These are phyloP conservation scores for Vishniacozyma victoriae DNA, from an alignment of 768 basidiomycete species.

Conservation along the genomic window DNA sequence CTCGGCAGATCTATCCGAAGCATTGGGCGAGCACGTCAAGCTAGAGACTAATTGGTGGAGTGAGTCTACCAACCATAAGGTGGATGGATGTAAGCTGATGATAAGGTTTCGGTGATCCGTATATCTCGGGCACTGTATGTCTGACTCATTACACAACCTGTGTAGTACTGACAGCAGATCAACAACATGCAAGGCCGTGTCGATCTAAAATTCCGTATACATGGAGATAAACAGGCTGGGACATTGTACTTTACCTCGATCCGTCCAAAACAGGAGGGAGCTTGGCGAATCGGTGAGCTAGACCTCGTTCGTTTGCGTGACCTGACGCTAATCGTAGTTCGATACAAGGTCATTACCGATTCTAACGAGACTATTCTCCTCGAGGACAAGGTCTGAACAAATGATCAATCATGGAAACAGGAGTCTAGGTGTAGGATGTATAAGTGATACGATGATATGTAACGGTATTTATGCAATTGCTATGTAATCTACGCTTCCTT, in stretches of 20 bases:
- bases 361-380: constrained; percentile 32
- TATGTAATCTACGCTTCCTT: too few relatives aligned
- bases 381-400: constrained; percentile 24
- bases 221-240: constrained; percentile 33
- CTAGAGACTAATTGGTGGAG: constrained; percentile 39
- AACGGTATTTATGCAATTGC: too few relatives aligned
- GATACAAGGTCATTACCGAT: constrained; percentile 45
- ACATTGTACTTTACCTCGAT: constrained; percentile 47
- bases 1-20: constrained; percentile 25
- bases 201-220: constrained; percentile 41
- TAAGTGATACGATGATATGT: too few relatives aligned
- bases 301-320: neutral
- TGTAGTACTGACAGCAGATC: constrained; percentile 12
- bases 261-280: constrained; percentile 35
- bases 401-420: too few relatives aligned
- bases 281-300: constrained; percentile 41
- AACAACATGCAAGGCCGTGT: constrained; percentile 45
- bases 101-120: constrained; percentile 44
- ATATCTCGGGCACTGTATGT: constrained; percentile 42
- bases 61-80: constrained; percentile 15
- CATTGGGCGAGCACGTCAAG: constrained; percentile 33
- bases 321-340: constrained; percentile 26
- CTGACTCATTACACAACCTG: neutral
- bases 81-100: neutral
- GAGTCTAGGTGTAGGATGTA: too few relatives aligned